Percentiles rank a stretch among this genome's conserved stretches.
Conservation (phyloP, 371 early-diverging fungal species). For the Basidiobolus meristosporus region DNA sequence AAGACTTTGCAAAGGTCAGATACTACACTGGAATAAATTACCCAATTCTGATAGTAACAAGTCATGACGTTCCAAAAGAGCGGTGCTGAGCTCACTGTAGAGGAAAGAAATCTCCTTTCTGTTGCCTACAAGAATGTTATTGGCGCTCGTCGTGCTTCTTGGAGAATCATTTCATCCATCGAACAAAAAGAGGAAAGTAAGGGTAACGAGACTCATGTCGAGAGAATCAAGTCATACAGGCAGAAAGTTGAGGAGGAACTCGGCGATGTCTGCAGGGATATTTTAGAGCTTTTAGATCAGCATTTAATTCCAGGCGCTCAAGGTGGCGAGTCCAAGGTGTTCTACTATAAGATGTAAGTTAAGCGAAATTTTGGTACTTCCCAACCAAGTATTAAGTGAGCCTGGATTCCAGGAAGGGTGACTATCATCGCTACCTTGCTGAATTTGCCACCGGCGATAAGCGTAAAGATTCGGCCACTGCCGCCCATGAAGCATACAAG, state of each 20-base stretch:
- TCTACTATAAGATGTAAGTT: constrained; percentile 79
- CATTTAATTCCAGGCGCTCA: constrained; percentile 46
- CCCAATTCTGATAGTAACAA: too few species aligned
- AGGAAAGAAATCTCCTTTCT: constrained; percentile 88
- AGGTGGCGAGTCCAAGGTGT: constrained; percentile 63
- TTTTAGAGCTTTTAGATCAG: constrained; percentile 52
- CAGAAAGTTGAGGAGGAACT: constrained; percentile 60
- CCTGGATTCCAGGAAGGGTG: constrained; percentile 71
- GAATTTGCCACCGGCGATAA: constrained; percentile 84
- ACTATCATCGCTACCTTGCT: constrained; percentile 99
- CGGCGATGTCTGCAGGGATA: constrained; percentile 56
- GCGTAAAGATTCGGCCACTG: constrained; percentile 71
- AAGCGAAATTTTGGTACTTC: too few species aligned
- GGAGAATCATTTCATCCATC: constrained; percentile 87
- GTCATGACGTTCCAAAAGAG: too few species aligned
- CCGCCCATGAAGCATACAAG: constrained; percentile 93
- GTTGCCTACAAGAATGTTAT: constrained; percentile 97
- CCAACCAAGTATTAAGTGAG: not conserved
- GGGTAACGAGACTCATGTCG: constrained; percentile 40
- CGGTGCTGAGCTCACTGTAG: constrained; percentile 73
- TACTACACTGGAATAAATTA: too few species aligned
- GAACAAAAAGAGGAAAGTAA: constrained; percentile 77
- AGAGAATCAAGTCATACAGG: constrained; percentile 53
- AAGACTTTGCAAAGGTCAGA: too few species aligned
- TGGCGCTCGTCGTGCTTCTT: constrained; percentile 87